Conservation (phyloP, 805 yeast species). For the Saccharomycopsis sp. region DNA sequence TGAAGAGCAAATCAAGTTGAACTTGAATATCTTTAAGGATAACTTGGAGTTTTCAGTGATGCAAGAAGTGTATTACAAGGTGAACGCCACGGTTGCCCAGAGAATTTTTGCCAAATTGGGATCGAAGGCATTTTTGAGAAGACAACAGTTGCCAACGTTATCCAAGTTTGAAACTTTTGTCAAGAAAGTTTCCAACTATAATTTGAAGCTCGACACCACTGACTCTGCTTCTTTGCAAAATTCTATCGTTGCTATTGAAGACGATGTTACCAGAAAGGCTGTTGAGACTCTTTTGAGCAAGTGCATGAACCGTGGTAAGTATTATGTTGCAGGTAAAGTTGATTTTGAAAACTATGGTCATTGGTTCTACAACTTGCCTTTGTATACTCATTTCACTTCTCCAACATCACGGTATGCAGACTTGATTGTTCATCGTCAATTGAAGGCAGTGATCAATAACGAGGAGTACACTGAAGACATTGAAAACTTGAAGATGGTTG, state of each 20-base stretch:
- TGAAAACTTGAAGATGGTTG: constrained; percentile 67
- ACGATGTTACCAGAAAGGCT: constrained; percentile 56
- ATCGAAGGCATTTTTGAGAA: constrained; percentile 72
- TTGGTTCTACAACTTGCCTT: constrained; percentile 71
- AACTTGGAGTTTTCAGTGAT: constrained; percentile 48
- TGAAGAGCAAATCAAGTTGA: constrained; percentile 69
- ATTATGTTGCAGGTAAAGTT: constrained; percentile 79
- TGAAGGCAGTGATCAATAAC: constrained; percentile 51
- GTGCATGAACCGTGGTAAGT: constrained; percentile 77
- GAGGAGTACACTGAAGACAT: constrained; percentile 39
- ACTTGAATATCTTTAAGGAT: constrained; percentile 63
- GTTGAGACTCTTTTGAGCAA: constrained; percentile 74
- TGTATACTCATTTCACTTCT: constrained; percentile 88
- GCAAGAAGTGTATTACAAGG: constrained; percentile 71
- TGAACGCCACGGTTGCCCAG: constrained; percentile 80
- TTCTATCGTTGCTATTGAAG: constrained; percentile 56
- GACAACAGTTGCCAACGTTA: constrained; percentile 77
- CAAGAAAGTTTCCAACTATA: constrained; percentile 56
- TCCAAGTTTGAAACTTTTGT: constrained; percentile 74
- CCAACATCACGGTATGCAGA: constrained; percentile 92
- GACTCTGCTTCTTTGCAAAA: constrained; percentile 62
- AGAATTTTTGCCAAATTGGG: constrained; percentile 68
- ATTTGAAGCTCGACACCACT: constrained; percentile 63
- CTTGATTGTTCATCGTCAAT: constrained; percentile 83
- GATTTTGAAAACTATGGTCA: constrained; percentile 74